Conservation (phyloP, 345 rosid genomes). For the Boechera divaricarpa region DNA sequence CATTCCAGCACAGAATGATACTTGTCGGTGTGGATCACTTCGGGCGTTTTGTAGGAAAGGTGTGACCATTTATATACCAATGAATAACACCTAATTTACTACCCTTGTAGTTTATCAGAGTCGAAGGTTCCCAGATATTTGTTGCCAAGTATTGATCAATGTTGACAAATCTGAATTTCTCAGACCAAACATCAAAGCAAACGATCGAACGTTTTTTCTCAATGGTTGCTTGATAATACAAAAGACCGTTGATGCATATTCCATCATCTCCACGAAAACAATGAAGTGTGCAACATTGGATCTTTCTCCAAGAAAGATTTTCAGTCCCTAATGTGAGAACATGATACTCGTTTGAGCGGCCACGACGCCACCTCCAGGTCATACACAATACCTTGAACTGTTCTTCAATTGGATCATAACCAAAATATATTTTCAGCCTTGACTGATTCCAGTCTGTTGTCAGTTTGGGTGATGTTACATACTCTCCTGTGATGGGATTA, state of each 20-base stretch:
- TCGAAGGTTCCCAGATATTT: no score
- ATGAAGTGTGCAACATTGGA: background rate
- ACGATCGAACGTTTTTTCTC: background rate
- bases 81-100: no score
- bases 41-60: no score
- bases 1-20: no score
- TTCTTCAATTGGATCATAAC: background rate
- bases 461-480: background rate
- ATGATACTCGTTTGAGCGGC: background rate
- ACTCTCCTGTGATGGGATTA: slow-evolving; percentile 10
- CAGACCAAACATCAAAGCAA: background rate
- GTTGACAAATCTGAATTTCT: background rate
- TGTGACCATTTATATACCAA: no score
- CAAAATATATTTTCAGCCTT: background rate
- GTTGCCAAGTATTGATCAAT: no score
- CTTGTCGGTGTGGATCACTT: no score
- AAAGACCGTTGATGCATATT: background rate
- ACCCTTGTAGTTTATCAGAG: no score
- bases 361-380: background rate
- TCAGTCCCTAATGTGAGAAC: background rate
- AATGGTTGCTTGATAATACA: background rate
- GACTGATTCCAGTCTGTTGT: background rate
- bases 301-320: background rate
- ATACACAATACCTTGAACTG: background rate
- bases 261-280: background rate